Percentiles rank a stretch among this genome's conserved stretches.
Evolutionary conservation across 2,329 filamentous ascomycete genomes (phyloP).

Genomic region (Ophiostoma pallidulum): DNA sequence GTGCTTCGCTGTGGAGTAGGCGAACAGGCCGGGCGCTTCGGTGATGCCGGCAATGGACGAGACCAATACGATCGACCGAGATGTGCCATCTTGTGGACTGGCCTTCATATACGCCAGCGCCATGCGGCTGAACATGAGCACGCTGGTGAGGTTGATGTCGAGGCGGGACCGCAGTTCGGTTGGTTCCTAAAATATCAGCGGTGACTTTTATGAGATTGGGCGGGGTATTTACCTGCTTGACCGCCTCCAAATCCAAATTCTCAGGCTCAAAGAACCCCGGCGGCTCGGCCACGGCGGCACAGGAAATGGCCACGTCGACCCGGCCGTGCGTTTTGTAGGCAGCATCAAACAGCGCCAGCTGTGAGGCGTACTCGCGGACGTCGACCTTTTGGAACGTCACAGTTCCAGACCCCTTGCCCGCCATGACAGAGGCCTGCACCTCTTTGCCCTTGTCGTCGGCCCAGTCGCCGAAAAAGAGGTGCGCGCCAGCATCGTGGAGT

Average conservation of each 20-base stretch:
- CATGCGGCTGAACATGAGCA: slow-evolving; percentile 37
- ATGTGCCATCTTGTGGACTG: no score
- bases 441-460: slow-evolving; percentile 16
- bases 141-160: slow-evolving; percentile 38
- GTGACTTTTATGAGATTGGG: no score
- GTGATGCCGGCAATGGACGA: slow-evolving; percentile 38
- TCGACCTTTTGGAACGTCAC: slow-evolving; percentile 33
- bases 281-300: slow-evolving; percentile 34
- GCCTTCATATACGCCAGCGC: slow-evolving; percentile 38
- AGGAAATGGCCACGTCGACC: slow-evolving; percentile 40
- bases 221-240: no score
- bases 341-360: slow-evolving; percentile 35
- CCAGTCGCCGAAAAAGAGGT: slow-evolving; percentile 23
- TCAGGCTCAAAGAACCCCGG: slow-evolving; percentile 35
- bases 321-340: slow-evolving; percentile 34
- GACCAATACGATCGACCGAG: slow-evolving; percentile 23
- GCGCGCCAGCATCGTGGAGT: slow-evolving; percentile 17
- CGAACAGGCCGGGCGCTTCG: slow-evolving; percentile 34
- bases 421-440: slow-evolving; percentile 11
- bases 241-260: slow-evolving; percentile 30
- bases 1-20: slow-evolving; percentile 40
- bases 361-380: slow-evolving; percentile 35
- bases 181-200: no score
- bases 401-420: slow-evolving; percentile 1
- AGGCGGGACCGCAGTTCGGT: slow-evolving; percentile 28